These are phyloP conservation scores for Kitagawia praeruptora DNA, from an alignment of 129 eudicot species.

Conservation along the genomic window DNA sequence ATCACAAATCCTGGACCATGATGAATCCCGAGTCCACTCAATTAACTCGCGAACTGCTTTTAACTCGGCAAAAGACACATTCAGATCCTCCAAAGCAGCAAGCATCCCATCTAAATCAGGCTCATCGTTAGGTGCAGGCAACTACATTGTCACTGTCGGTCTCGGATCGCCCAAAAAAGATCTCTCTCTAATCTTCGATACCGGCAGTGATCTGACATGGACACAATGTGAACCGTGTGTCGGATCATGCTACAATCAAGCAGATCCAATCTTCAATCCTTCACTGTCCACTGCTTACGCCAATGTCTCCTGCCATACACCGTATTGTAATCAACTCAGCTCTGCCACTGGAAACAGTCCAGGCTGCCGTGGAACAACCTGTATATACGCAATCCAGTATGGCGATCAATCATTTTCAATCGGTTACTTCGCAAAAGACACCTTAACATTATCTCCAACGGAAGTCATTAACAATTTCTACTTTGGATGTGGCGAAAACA, in stretches of 20 bases:
- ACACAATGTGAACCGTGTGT: constrained; percentile 85
- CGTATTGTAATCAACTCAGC: constrained; percentile 35
- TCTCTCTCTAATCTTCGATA: constrained; percentile 65
- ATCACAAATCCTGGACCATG: constrained; percentile 36
- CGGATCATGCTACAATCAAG: constrained; percentile 45
- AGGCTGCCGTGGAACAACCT: constrained; percentile 45
- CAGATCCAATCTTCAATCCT: constrained; percentile 63
- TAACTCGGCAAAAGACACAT: background rate
- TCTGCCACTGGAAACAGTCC: constrained; percentile 57
- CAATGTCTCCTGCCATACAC: constrained; percentile 57
- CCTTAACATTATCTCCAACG: constrained; percentile 31
- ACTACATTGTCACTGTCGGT: constrained; percentile 64
- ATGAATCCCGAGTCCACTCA: constrained; percentile 28
- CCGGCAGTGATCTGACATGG: constrained; percentile 90
- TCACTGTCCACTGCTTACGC: constrained; percentile 46
- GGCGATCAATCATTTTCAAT: constrained; percentile 73
- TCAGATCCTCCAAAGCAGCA: constrained; percentile 23
- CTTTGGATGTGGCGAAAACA: constrained; percentile 80
- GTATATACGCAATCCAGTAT: constrained; percentile 59
- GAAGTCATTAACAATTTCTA: constrained; percentile 28
- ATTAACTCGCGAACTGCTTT: background rate
- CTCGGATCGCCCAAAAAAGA: constrained; percentile 65
- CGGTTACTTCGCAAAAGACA: constrained; percentile 60
- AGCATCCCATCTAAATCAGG: constrained; percentile 62
- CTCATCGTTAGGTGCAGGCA: constrained; percentile 45